Conservation (phyloP, 1,284 basidiomycete species). For the Coriolopsis trogii region DNA sequence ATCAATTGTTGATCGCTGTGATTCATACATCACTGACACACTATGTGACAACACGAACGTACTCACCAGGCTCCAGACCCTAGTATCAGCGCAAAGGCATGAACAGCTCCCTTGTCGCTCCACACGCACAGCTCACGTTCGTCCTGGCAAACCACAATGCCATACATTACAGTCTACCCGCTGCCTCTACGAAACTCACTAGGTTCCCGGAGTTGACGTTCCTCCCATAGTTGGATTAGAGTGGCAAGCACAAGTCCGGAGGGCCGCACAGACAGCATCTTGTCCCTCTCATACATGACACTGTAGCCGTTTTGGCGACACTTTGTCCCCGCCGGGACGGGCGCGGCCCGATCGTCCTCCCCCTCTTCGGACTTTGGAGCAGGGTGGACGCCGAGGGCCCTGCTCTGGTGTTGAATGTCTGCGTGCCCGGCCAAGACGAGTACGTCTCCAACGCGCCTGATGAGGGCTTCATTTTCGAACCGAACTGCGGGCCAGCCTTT, state of each 20-base stretch:
- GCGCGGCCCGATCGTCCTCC: constrained; percentile 52
- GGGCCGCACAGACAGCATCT: constrained; percentile 76
- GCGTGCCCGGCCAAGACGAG: no score
- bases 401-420: no score
- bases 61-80: constrained; percentile 68
- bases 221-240: constrained; percentile 91
- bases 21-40: constrained; percentile 3
- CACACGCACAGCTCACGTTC: constrained; percentile 84
- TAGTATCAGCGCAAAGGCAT: constrained; percentile 81
- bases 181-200: constrained; percentile 80
- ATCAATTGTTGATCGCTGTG: constrained; percentile 79
- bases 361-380: no score
- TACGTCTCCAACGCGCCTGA: no score
- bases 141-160: constrained; percentile 78
- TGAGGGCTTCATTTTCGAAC: no score
- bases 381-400: no score
- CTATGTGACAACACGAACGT: background rate
- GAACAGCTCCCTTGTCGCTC: constrained; percentile 97
- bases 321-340: constrained; percentile 56
- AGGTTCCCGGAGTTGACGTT: constrained; percentile 72
- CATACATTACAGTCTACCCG: constrained; percentile 92
- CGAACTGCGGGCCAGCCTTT: no score
- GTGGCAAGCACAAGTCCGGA: constrained; percentile 86
- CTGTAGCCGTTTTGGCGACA: constrained; percentile 79
- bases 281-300: no score